These are phyloP conservation scores for Angomonas desouzai DNA, from an alignment of 208 protist species.

Conservation along the genomic window DNA sequence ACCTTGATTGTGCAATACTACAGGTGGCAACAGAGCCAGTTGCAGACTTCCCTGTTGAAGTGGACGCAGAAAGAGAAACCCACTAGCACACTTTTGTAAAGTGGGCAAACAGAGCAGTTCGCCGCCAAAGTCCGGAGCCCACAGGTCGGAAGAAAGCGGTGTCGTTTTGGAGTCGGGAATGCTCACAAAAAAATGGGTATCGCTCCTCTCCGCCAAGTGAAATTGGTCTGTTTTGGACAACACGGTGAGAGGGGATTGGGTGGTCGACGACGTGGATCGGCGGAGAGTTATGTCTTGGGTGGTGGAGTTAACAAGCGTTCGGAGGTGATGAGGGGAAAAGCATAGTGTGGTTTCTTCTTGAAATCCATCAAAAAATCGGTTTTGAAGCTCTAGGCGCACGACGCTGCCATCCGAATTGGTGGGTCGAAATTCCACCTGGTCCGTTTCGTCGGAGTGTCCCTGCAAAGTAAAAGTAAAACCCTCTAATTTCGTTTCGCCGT, in stretches of 20 bases:
- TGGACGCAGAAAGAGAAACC: neutral
- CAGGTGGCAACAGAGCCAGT: neutral
- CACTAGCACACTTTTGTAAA: neutral
- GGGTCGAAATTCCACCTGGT: too few relatives aligned
- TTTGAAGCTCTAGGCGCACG: too few relatives aligned
- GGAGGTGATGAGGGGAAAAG: too few relatives aligned
- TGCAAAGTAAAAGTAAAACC: neutral
- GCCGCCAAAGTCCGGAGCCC: neutral
- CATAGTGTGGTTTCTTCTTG: too few relatives aligned
- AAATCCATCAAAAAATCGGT: too few relatives aligned
- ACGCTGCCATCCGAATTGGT: too few relatives aligned
- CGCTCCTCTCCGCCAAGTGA: neutral
- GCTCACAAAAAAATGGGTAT: neutral
- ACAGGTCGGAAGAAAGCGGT: neutral
- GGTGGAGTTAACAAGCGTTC: neutral
- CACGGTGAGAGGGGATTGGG: neutral
- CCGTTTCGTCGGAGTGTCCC: neutral
- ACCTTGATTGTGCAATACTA: neutral
- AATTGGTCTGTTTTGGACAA: neutral
- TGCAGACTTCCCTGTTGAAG: neutral
- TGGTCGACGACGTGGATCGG: neutral
- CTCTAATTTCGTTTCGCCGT: neutral
- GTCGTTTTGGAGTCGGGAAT: neutral
- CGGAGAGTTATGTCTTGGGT: neutral
- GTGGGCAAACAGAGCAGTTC: neutral